Evolutionary conservation across 2,329 filamentous ascomycete species (phyloP).

Genomic region (Fusarium pseudocircinatum): DNA sequence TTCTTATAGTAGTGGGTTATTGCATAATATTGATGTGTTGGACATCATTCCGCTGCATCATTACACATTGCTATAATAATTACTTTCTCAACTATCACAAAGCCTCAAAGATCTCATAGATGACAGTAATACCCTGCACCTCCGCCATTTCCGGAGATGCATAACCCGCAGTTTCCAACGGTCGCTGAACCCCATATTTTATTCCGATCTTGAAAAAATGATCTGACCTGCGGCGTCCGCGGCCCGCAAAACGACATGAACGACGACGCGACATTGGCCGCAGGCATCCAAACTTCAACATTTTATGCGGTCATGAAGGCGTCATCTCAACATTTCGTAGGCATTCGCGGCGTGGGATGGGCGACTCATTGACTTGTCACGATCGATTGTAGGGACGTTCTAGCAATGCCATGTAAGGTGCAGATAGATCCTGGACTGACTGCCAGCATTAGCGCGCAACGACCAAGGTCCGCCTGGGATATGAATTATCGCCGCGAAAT

Average conservation of each 20-base stretch:
- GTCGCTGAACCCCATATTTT: background rate
- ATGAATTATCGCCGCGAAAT: rapidly evolving
- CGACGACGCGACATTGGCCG: background rate
- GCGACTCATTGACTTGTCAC: rapidly evolving
- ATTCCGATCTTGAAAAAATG: background rate
- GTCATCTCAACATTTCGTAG: rapidly evolving
- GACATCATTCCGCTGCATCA: no score
- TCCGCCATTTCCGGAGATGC: background rate
- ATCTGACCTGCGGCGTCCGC: background rate
- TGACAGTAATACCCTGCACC: background rate
- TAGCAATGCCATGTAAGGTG: background rate
- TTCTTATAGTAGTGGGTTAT: no score
- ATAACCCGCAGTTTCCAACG: no score
- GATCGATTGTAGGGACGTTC: no score
- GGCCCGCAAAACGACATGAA: background rate
- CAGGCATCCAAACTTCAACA: rapidly evolving
- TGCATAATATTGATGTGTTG: no score
- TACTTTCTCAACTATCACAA: background rate
- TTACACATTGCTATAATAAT: background rate
- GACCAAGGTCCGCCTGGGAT: rapidly evolving
- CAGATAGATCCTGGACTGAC: rapidly evolving
- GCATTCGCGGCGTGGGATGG: background rate
- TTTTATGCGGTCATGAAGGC: rapidly evolving
- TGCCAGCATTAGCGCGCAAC: background rate
- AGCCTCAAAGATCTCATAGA: rapidly evolving